phyloP scores from a whole-genome alignment of 192 early-diverging fungal species.

The Mortierella alpina region DNA sequence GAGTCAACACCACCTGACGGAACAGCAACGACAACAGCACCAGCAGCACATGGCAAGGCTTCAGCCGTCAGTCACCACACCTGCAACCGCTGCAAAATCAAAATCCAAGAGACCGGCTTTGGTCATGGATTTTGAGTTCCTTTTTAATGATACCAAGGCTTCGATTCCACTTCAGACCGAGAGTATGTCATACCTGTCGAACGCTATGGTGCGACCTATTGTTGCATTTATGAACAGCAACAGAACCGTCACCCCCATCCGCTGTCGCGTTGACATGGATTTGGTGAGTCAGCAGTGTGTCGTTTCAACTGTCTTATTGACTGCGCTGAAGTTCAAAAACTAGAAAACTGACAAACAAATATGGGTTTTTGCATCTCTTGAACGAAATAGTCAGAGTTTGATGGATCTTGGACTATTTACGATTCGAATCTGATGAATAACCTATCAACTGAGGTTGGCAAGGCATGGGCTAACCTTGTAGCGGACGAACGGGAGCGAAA shows the following conservation, averaged over 20 bases:
- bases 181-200: conserved; percentile 81
- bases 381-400: conserved; percentile 75
- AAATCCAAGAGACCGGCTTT: conserved; percentile 52
- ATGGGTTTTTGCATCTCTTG: neutral
- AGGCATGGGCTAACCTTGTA: conserved; percentile 81
- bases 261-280: conserved; percentile 81
- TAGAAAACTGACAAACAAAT: neutral
- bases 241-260: conserved; percentile 85
- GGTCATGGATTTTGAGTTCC: conserved; percentile 83
- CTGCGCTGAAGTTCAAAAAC: too few species aligned
- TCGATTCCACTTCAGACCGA: conserved; percentile 81
- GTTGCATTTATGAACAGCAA: conserved; percentile 96
- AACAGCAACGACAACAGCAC: conserved; percentile 26
- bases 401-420: conserved; percentile 93
- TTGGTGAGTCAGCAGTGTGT: conserved; percentile 58
- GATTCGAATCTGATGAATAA: conserved; percentile 81
- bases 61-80: neutral
- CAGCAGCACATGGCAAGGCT: conserved; percentile 24
- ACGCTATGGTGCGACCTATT: conserved; percentile 90
- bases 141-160: conserved; percentile 92
- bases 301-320: neutral
- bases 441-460: conserved; percentile 84
- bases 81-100: conserved; percentile 1
- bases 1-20: conserved; percentile 20
- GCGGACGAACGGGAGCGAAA: conserved; percentile 86